Conservation (phyloP, 225 moss, liverwort and hornwort genomes). For the Pseudisothecium myosuroides region DNA sequence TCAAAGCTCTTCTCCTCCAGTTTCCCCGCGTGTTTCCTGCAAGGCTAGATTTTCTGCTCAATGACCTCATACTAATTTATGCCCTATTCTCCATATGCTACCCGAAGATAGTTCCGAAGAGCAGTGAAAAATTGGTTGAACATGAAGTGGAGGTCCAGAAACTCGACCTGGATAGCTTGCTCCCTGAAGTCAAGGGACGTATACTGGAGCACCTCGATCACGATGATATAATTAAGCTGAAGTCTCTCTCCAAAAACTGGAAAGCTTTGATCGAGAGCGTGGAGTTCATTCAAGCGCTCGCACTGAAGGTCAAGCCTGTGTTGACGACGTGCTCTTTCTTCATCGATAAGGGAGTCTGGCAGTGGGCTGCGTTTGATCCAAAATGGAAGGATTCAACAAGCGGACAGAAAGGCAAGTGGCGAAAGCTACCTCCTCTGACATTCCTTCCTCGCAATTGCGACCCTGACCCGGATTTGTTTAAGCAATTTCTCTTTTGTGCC, state of each 20-base stretch:
- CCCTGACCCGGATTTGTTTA: slow-evolving; percentile 1
- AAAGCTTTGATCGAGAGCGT: neutral
- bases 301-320: neutral
- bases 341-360: neutral
- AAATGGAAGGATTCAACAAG: neutral
- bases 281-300: neutral
- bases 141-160: neutral
- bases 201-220: neutral
- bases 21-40: neutral
- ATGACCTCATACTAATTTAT: neutral
- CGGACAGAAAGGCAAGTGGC: neutral
- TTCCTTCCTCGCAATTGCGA: neutral
- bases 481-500: neutral
- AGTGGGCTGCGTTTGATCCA: neutral
- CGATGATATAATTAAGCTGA: neutral
- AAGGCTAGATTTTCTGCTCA: neutral
- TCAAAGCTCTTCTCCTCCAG: neutral
- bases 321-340: neutral
- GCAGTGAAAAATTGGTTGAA: neutral
- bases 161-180: neutral
- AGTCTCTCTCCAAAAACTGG: neutral
- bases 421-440: neutral
- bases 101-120: neutral
- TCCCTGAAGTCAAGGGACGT: neutral
- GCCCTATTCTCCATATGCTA: neutral